Percentiles rank a stretch among this genome's conserved stretches.
Conservation (phyloP, 2,329 filamentous ascomycete species). For the Cercospora zeae-maydis region DNA sequence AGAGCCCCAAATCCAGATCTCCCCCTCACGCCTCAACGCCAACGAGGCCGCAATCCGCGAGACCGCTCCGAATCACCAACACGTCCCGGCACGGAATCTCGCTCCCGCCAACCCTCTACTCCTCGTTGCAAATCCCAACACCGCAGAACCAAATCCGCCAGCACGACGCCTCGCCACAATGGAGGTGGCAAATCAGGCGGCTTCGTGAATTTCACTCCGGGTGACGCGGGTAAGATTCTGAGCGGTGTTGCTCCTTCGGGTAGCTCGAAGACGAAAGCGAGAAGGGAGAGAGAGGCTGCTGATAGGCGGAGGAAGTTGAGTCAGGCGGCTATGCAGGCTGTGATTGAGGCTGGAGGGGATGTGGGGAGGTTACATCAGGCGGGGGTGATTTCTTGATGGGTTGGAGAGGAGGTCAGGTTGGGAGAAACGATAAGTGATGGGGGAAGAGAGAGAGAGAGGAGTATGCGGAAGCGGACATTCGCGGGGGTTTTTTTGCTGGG, state of each 20-base stretch:
- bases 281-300: conserved; percentile 79
- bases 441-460: background rate
- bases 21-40: conserved; percentile 25
- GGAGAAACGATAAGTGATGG: background rate
- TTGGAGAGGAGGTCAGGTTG: background rate
- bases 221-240: conserved; percentile 74
- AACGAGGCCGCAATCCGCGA: conserved; percentile 13
- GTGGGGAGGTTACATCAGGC: conserved; percentile 43
- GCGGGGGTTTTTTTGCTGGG: background rate
- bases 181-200: conserved; percentile 47
- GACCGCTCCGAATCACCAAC: conserved; percentile 24
- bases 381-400: conserved; percentile 34
- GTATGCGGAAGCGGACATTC: background rate
- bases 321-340: conserved; percentile 65
- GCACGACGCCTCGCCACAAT: conserved; percentile 28
- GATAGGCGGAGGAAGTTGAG: conserved; percentile 69
- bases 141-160: conserved; percentile 31
- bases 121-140: conserved; percentile 26
- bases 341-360: conserved; percentile 69
- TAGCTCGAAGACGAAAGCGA: conserved; percentile 89
- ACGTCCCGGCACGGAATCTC: conserved; percentile 28
- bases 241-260: conserved; percentile 89
- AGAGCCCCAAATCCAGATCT: conserved; percentile 4
- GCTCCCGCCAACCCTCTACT: conserved; percentile 22
- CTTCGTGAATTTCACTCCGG: conserved; percentile 89